Base-by-base conservation (phyloP, 2,329 filamentous ascomycete species). In the Aspergillus sp. region DNA sequence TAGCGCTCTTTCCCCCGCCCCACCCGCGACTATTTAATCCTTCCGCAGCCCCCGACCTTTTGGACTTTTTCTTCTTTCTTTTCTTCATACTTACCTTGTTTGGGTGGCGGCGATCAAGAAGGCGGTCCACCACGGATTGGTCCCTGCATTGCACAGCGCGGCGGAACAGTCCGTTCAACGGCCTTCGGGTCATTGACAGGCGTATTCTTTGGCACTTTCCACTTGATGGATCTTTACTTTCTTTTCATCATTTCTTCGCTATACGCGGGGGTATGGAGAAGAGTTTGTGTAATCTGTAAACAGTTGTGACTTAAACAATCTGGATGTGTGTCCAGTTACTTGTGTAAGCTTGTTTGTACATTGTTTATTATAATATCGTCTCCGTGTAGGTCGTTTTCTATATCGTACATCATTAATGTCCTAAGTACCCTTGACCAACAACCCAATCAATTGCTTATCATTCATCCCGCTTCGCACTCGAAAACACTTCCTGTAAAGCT, bases 91-190 rank as follows among this genome's bases (percentile, higher is more conserved):
- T 80, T 80, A 79, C 77, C 78, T 80, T 80, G 78, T 80, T 76
- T 77, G 74, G 75, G 76, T 77, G 73, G 69, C 73, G 71, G 75
- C 73, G 78, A 76, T 80, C 78, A 80, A 68, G 65, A 79, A 78
- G 72, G 73, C 73, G 75, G 73, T 69, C 69, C 69, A 75, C 76
- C 75, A 78, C 75, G 70, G 71, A 74, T 73, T 73, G 75, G 80
- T 77, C 77, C 80, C 81, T 83, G 78, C 82, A 84, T 84, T 84
- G 82, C 82, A 84, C 81, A 83, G 68, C 81, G 81, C 76, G 81
- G 81, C 69, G 80, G 78, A 78, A 75, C 79, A 72, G 67, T 75
- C 65, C 71, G 74, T 79, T 77, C 77, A 80, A 78, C 75, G 77
- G 77, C 74, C 70, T 81, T 78, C 77, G 78, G 78, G 76, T 74